These are phyloP conservation scores for Ganoderma multipileum DNA, from an alignment of 1,284 basidiomycete species.

Conservation along the genomic window DNA sequence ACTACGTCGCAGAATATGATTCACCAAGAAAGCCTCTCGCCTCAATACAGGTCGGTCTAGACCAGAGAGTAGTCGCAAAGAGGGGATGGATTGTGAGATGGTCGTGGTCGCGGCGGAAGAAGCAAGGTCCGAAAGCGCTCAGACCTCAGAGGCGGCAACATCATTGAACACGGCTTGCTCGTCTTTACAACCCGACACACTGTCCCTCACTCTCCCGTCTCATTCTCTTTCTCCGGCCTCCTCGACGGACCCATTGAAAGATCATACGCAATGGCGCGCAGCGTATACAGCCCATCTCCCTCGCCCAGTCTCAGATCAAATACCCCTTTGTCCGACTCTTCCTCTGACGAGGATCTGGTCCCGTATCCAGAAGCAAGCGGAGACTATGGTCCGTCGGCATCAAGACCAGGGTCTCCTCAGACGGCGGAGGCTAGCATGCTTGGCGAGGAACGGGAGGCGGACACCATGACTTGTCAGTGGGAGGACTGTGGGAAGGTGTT, in stretches of 20 bases:
- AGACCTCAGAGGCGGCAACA: neutral
- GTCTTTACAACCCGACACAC: neutral
- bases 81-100: neutral
- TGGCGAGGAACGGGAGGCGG: conserved; percentile 30
- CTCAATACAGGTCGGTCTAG: neutral
- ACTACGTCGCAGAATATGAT: neutral
- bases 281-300: conserved; percentile 43
- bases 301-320: conserved; percentile 41
- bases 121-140: neutral
- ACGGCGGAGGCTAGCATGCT: conserved; percentile 29
- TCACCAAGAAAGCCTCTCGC: neutral
- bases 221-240: neutral
- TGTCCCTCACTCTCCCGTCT: neutral
- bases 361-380: conserved; percentile 26
- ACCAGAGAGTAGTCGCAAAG: neutral
- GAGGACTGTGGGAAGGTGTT: conserved; percentile 78
- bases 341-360: conserved; percentile 33
- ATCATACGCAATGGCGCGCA: conserved; percentile 38
- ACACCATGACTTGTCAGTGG: conserved; percentile 70
- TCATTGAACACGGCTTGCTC: neutral
- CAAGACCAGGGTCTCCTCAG: conserved; percentile 39
- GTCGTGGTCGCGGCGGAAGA: neutral
- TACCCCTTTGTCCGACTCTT: conserved; percentile 38
- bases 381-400: conserved; percentile 30
- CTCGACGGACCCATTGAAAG: neutral